Percentiles rank a stretch among this genome's conserved stretches.
Evolutionary conservation across 306 rosid genomes (phyloP).

Genomic region (Cyclanthera cordifolia): DNA sequence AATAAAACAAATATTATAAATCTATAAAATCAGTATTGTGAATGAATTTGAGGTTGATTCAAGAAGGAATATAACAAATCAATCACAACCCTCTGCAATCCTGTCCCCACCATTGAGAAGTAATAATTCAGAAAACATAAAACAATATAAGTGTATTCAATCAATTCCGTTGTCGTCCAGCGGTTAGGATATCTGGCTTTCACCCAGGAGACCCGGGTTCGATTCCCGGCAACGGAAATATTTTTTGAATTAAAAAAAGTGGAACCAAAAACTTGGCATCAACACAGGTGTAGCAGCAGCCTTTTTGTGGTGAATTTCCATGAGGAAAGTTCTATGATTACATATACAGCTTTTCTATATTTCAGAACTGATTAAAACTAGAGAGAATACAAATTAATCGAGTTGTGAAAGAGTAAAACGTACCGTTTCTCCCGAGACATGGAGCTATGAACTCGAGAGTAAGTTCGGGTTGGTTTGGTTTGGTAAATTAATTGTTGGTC

Average conservation of each 20-base stretch:
- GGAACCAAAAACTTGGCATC: too few relatives aligned
- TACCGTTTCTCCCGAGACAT: background rate
- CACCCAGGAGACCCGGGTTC: conserved; percentile 99
- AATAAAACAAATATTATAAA: too few relatives aligned
- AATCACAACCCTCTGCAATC: too few relatives aligned
- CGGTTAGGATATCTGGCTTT: conserved; percentile 44
- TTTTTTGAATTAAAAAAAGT: too few relatives aligned
- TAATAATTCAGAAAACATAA: background rate
- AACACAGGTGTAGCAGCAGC: too few relatives aligned
- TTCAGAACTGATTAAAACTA: background rate
- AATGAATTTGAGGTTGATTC: too few relatives aligned
- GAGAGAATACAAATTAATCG: background rate
- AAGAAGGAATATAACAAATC: too few relatives aligned
- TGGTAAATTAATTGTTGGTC: background rate
- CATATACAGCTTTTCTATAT: conserved; percentile 13
- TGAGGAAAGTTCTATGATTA: conserved; percentile 7
- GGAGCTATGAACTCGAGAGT: background rate
- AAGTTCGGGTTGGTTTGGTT: background rate
- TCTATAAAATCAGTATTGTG: too few relatives aligned
- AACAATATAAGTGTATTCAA: background rate
- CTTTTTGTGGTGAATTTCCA: conserved; percentile 1
- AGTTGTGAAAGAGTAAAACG: background rate
- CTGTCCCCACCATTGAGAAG: background rate
- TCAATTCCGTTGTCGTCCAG: background rate
- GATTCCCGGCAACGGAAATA: conserved; percentile 80